Conservation (phyloP, 345 rosid genomes). For the Brassica cretica region DNA sequence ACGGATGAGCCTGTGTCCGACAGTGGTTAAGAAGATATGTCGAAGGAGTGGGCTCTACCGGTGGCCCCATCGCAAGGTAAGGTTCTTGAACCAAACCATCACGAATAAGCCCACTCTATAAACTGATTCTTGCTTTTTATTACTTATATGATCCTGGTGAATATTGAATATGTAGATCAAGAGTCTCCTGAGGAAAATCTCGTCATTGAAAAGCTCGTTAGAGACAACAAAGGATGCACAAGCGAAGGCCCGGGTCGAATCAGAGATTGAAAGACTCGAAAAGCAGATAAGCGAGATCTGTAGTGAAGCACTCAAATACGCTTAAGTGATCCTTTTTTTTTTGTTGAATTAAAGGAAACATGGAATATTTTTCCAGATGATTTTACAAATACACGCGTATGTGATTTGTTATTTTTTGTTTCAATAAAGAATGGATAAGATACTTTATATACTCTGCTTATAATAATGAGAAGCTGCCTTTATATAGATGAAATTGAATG, state of each 20-base stretch:
- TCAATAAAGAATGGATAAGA: not conserved
- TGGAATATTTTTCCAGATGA: not conserved
- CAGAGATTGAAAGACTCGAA: not conserved
- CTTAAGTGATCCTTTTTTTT: not conserved
- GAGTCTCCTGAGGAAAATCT: not conserved
- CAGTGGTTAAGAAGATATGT: slow-evolving; percentile 21
- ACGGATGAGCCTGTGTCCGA: not conserved
- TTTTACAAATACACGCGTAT: not conserved
- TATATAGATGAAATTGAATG: not conserved
- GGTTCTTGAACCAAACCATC: not conserved
- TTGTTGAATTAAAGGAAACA: not conserved
- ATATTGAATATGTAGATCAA: slow-evolving; percentile 8
- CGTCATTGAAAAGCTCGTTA: not conserved
- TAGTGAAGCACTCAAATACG: not conserved
- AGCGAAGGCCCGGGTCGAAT: not conserved
- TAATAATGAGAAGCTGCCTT: not conserved
- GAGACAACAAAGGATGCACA: not conserved
- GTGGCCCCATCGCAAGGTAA: slow-evolving; percentile 26
- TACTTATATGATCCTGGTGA: not conserved
- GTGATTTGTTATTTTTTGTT: not conserved
- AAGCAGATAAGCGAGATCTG: not conserved
- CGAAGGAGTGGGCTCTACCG: not conserved
- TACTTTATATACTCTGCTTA: not conserved
- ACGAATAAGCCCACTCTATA: not conserved
- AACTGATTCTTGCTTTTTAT: not conserved